Evolutionary conservation across 2,329 filamentous ascomycete genomes (phyloP), one percentile per base, ranked within the genome.

Genomic region (Penicillium sp.): DNA sequence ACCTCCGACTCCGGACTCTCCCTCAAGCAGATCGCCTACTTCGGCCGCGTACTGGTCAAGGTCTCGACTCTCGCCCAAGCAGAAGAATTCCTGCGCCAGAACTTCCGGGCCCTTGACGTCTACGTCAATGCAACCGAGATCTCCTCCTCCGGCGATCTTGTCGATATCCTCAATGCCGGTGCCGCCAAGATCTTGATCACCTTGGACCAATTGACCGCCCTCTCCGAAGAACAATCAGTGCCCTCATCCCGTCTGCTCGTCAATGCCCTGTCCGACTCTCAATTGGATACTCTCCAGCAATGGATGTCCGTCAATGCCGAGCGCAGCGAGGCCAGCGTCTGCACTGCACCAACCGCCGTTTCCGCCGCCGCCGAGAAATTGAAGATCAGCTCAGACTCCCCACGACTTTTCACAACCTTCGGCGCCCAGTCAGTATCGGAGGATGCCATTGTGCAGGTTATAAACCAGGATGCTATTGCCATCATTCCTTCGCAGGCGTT

Each of bases 131-230:
- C 84, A 42, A 86, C 87, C 4, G 73, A 74, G 18, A 77, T 97
- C 33, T 70, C 80, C 28, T 83, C 83, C 10, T 75, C 77, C 47
- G 86, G 90, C 58, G 87, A 95, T 56, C 77, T 97, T 30, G 74
- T 92, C 46, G 80, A 87, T 39, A 78, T 97, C 30, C 82, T 99
- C 48, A 88, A 99, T 68, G 81, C 84, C 56, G 93, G 93, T 52
- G 89, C 90, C 6, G 81, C 84, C 44, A 93, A 86, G 67, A 86
- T 93, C 54, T 93, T 97, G 68, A 87, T 95, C 42, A 80, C 80
- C 14, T 80, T 84, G 40, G 78, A 83, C 49, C 86, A 89, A 66
- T 75, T 95, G 45, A 75, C 76, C 34, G 68, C 73, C 14, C 70
- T 87, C 36, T 71, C 77, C 43, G 60, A 73, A 41, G 71, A 77